Evolutionary conservation across 2,329 filamentous ascomycete species (phyloP).

Genomic region (Trichophyton mentagrophytes): DNA sequence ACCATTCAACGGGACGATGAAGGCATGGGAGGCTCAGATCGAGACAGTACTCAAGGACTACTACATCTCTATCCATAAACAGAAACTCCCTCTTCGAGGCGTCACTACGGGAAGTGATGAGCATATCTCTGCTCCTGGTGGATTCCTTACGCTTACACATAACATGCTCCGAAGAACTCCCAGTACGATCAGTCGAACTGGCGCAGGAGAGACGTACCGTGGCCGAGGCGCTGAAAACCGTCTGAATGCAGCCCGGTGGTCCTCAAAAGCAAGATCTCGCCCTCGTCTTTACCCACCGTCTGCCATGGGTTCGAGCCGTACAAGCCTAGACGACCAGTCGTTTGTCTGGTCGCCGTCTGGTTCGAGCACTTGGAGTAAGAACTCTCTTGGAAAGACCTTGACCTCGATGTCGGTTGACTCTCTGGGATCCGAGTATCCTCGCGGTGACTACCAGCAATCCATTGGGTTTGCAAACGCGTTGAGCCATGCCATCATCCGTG

Average conservation of each 20-base stretch:
- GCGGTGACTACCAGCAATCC: slow-evolving; percentile 81
- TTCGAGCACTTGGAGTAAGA: slow-evolving; percentile 92
- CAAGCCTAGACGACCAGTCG: slow-evolving; percentile 80
- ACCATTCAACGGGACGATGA: slow-evolving; percentile 60
- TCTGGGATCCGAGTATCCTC: slow-evolving; percentile 61
- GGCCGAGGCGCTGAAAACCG: slow-evolving; percentile 57
- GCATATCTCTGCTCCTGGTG: slow-evolving; percentile 36
- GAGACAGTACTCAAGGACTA: slow-evolving; percentile 87
- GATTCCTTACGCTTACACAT: slow-evolving; percentile 54
- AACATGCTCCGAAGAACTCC: slow-evolving; percentile 71
- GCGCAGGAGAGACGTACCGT: slow-evolving; percentile 62
- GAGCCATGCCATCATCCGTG: slow-evolving; percentile 90
- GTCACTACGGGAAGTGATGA: slow-evolving; percentile 39
- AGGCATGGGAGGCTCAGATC: slow-evolving; percentile 77
- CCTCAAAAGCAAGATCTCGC: slow-evolving; percentile 72
- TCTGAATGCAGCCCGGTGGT: slow-evolving; percentile 57
- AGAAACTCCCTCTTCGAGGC: slow-evolving; percentile 76
- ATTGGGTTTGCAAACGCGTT: slow-evolving; percentile 96
- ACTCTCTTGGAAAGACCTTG: slow-evolving; percentile 80
- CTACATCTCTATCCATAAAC: slow-evolving; percentile 76
- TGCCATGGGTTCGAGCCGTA: slow-evolving; percentile 78
- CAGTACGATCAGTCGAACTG: slow-evolving; percentile 83
- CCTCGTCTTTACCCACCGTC: slow-evolving; percentile 63
- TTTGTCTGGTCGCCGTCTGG: slow-evolving; percentile 84
- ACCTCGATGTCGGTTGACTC: slow-evolving; percentile 89